Evolutionary conservation across 345 rosid species (phyloP).

Genomic region (Rhizophora apiculata): DNA sequence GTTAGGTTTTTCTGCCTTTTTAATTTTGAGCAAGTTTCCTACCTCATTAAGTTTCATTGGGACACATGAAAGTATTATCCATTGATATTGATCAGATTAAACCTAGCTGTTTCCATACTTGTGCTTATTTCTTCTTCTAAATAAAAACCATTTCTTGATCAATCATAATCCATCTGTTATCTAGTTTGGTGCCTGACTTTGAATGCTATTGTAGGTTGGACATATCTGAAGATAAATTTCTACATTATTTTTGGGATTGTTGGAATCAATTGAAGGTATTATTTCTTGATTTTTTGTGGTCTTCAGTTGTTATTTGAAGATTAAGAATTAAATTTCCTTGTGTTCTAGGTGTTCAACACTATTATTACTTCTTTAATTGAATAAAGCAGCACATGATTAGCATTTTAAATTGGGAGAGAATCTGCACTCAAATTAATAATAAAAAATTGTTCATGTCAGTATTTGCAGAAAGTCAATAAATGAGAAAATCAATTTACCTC

Average conservation of each 20-base stretch:
- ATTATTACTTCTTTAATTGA: too few relatives aligned
- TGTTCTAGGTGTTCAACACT: too few relatives aligned
- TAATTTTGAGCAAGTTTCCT: neutral
- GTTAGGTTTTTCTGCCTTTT: neutral
- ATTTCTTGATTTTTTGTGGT: slow-evolving; percentile 8
- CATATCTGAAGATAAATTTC: slow-evolving; percentile 77
- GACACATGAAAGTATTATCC: neutral
- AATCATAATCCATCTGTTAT: neutral
- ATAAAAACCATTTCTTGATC: slow-evolving; percentile 4
- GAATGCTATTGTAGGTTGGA: slow-evolving; percentile 54
- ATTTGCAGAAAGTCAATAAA: too few relatives aligned
- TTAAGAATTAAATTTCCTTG: neutral
- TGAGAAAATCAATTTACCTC: too few relatives aligned
- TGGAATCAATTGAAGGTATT: slow-evolving; percentile 69
- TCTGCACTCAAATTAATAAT: too few relatives aligned
- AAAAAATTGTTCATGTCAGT: too few relatives aligned
- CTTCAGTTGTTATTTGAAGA: neutral
- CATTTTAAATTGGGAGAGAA: too few relatives aligned
- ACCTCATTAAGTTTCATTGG: neutral
- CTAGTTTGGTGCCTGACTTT: neutral
- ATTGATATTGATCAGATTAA: slow-evolving; percentile 12
- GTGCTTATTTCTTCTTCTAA: neutral
- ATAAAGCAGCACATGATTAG: too few relatives aligned
- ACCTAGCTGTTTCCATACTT: neutral
- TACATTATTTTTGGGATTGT: slow-evolving; percentile 82